Evolutionary conservation across 2,329 filamentous ascomycete species (phyloP).

Genomic region (Eutypa lata): DNA sequence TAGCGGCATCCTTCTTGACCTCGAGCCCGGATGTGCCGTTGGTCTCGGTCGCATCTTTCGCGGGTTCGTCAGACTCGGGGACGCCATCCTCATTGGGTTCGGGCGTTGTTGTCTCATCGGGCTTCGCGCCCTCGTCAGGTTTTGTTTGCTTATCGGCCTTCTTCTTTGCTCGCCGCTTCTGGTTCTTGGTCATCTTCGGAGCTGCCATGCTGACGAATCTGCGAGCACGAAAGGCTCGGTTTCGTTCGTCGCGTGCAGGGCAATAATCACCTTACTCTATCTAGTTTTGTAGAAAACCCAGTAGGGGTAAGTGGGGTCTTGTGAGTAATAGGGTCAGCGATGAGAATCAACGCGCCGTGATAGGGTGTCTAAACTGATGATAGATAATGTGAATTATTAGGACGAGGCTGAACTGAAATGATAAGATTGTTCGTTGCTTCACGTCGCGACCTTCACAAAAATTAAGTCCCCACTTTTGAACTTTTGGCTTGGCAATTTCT

Average conservation of each 20-base stretch:
- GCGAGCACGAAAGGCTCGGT: conserved; percentile 3
- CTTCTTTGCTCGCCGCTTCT: conserved; percentile 88
- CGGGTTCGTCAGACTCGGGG: conserved; percentile 20
- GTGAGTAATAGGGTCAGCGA: too few relatives aligned
- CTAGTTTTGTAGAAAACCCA: neutral
- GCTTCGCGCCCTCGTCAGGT: conserved; percentile 44
- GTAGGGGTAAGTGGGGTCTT: too few relatives aligned
- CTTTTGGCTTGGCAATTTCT: too few relatives aligned
- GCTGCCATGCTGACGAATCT: conserved; percentile 51
- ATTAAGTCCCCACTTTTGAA: neutral
- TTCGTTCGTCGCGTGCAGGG: neutral
- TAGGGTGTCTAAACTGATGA: neutral
- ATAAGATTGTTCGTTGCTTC: neutral
- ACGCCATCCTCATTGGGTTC: conserved; percentile 31
- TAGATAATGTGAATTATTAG: neutral
- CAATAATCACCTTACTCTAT: neutral
- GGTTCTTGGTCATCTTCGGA: conserved; percentile 86
- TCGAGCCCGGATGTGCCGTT: conserved; percentile 33
- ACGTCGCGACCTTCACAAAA: neutral
- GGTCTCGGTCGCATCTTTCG: conserved; percentile 23
- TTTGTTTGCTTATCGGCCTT: conserved; percentile 79
- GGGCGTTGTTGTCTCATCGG: conserved; percentile 27
- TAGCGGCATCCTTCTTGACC: conserved; percentile 38
- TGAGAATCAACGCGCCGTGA: neutral
- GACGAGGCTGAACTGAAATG: neutral